phyloP scores from a whole-genome alignment of 75 land plant genomes.

The Isoetes taiwanensis region DNA sequence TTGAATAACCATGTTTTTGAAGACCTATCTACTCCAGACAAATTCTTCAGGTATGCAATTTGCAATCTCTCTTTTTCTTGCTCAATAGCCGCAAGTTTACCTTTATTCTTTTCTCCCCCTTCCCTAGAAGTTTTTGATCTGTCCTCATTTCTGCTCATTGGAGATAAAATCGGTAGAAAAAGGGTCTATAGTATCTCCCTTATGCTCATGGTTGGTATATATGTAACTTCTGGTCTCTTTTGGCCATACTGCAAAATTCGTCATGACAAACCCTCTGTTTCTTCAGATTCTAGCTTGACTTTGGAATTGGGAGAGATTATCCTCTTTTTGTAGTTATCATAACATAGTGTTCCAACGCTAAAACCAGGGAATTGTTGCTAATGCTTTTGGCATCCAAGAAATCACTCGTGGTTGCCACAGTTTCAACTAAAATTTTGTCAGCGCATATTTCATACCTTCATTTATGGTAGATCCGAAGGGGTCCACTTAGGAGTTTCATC shows the following conservation, averaged over 20 bases:
- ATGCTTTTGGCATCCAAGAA: conserved; percentile 47
- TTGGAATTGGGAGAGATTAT: conserved; percentile 46
- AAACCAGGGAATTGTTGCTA: conserved; percentile 37
- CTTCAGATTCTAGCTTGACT: conserved; percentile 49
- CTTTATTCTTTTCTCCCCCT: too few relatives aligned
- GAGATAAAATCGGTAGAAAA: conserved; percentile 40
- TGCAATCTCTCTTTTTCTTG: too few relatives aligned
- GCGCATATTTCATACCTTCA: conserved; percentile 10
- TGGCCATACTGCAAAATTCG: conserved; percentile 26
- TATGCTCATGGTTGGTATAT: conserved; percentile 35
- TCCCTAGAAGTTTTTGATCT: too few relatives aligned
- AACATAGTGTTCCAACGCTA: conserved; percentile 31
- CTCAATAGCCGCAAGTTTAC: too few relatives aligned
- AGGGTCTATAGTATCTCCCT: conserved; percentile 45
- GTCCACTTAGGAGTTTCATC: conserved; percentile 25
- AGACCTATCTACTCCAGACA: too few relatives aligned
- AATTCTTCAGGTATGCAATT: too few relatives aligned
- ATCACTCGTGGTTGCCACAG: conserved; percentile 24
- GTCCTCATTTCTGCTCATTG: too few relatives aligned
- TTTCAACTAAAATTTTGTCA: conserved; percentile 21
- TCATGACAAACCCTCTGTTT: conserved; percentile 38
- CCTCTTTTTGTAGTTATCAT: conserved; percentile 33
- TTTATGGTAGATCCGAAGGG: conserved; percentile 8
- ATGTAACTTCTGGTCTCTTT: conserved; percentile 48
- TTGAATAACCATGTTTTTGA: too few relatives aligned